Evolutionary conservation across 2,329 filamentous ascomycete genomes (phyloP), one percentile per base, ranked within the genome.

Genomic region (Colletotrichum zoysiae): DNA sequence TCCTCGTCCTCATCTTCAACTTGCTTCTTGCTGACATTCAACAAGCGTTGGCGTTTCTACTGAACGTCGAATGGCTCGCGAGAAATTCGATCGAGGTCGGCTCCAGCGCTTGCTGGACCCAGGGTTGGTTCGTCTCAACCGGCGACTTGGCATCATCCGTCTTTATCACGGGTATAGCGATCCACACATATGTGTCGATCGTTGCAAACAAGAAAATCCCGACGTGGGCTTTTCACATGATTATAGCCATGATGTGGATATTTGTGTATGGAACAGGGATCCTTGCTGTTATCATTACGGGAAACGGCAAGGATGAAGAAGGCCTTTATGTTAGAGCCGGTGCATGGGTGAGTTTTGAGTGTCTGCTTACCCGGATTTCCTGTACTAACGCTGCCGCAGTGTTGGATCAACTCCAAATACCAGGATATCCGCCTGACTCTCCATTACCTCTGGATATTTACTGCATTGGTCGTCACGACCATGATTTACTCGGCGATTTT

Each of bases 1-100:
- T 93, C 76, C 85, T 93, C 38, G 83, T 93, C 0, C 84, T 93
- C 5, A 91, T 93, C 70, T 88, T 92, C 78, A 93, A 93, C 77
- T 85, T 93, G 0, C 82, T 93, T 6, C 80, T 92, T 30, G 91
- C 91, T 70, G 91, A 93, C 75, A 85, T 92, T 67, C 88, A 91
- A 76, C 91, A 93, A 76, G 85, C 89, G 9, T 78, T 88, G 0
- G 88, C 90, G 5, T 93, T 93, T 77, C 76, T 91, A 55, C 82
- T 93, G 60, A 92, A 90, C 73, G 85, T 86, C 5, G 82, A 86
- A 46, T 91, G 91, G 87, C 81, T 92, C 6, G 78, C 80, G 1
- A 78, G 82, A 18, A 83, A 91, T 77, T 83, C 82, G 0, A 86
- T 93, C 20, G 76, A 85, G 1, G 88, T 90, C 1, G 84, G 84